phyloP scores from a whole-genome alignment of 139 green algal species.

The Ettlia oleoabundans region DNA sequence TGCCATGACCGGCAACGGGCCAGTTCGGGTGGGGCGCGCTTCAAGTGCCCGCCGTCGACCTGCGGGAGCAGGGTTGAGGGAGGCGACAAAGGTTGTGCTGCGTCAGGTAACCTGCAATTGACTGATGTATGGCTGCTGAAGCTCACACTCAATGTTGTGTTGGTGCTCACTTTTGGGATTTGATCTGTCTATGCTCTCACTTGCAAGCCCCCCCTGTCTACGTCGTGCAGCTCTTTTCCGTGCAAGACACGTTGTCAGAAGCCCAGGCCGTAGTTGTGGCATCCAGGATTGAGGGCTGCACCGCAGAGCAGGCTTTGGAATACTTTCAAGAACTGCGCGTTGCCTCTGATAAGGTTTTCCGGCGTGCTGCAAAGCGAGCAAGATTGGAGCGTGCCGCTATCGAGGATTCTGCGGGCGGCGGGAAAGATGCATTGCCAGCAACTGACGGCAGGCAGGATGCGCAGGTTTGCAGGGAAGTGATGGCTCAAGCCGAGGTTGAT shows the following conservation, averaged over 20 bases:
- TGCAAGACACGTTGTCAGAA: background rate
- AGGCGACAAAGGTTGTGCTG: background rate
- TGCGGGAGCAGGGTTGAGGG: background rate
- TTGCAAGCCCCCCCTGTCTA: no score
- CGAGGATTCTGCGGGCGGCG: no score
- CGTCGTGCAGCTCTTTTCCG: background rate
- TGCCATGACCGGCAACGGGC: no score
- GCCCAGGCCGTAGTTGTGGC: constrained; percentile 3
- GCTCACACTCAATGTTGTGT: no score
- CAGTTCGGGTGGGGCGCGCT: no score
- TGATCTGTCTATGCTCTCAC: no score
- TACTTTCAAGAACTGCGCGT: background rate
- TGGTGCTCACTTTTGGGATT: no score
- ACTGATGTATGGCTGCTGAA: background rate
- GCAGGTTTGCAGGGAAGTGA: background rate
- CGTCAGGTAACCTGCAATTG: background rate
- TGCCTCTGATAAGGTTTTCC: background rate
- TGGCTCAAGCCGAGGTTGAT: background rate
- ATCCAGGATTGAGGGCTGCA: background rate
- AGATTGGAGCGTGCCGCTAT: background rate
- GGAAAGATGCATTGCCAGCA: no score
- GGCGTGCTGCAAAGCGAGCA: background rate
- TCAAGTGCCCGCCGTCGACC: no score
- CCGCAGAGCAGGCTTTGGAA: background rate
- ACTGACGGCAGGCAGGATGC: background rate